Conservation (phyloP, 352 stramenopile species). For the Phytophthora pini region DNA sequence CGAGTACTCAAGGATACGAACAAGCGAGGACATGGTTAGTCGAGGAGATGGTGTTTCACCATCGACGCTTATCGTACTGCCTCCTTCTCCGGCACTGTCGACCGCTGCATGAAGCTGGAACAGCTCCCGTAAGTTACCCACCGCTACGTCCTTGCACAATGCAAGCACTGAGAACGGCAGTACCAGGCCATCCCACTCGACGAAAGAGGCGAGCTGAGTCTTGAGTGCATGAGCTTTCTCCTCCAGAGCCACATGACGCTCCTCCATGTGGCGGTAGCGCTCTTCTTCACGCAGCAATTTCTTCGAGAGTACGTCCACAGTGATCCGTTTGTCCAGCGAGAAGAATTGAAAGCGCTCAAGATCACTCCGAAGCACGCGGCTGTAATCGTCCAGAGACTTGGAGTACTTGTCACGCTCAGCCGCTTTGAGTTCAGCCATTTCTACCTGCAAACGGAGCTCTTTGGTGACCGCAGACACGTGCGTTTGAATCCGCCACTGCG, state of each 20-base stretch:
- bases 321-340: constrained; percentile 78
- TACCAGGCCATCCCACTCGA: constrained; percentile 58
- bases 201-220: constrained; percentile 51
- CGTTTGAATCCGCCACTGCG: constrained; percentile 50
- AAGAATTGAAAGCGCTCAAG: constrained; percentile 84
- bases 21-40: constrained; percentile 49
- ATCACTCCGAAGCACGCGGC: constrained; percentile 70
- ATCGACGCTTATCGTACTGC: neutral
- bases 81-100: constrained; percentile 9
- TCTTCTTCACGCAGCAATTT: constrained; percentile 78
- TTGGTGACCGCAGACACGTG: constrained; percentile 45
- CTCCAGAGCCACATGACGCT: constrained; percentile 58
- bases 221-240: constrained; percentile 55
- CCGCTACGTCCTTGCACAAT: constrained; percentile 57
- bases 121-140: constrained; percentile 57
- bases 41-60: constrained; percentile 27
- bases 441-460: constrained; percentile 54
- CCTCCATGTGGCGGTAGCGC: constrained; percentile 65
- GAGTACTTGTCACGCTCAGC: constrained; percentile 70
- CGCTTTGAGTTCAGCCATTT: constrained; percentile 61
- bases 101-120: constrained; percentile 53
- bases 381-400: constrained; percentile 75
- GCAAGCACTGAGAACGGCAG: constrained; percentile 57
- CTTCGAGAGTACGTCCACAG: constrained; percentile 78
- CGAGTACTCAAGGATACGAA: constrained; percentile 58